Conservation (phyloP, 192 early-diverging fungal species). For the Oehlia diaphana region DNA sequence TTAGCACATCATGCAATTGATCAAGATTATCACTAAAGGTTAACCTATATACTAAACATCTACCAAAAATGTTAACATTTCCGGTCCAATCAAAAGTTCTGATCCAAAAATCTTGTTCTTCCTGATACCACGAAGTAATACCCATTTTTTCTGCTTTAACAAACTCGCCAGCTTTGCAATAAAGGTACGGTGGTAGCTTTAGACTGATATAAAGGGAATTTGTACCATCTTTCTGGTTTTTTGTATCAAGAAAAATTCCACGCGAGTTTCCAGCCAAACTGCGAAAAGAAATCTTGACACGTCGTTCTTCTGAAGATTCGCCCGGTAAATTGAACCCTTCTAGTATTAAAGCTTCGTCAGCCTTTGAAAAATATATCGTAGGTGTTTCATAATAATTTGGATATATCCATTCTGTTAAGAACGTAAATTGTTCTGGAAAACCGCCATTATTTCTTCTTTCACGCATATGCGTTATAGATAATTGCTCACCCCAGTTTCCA, state of each 20-base stretch:
- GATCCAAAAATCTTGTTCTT: not conserved
- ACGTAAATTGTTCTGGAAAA: not conserved
- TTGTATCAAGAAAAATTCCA: not conserved
- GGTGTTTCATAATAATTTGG: not conserved
- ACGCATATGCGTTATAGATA: not conserved
- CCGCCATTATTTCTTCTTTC: not conserved
- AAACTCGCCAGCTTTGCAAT: not conserved
- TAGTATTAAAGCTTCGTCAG: not conserved
- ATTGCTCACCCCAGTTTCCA: not conserved
- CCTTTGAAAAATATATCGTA: not conserved
- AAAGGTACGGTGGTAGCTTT: not conserved
- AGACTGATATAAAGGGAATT: not conserved
- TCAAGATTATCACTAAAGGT: not conserved
- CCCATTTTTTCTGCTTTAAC: too few relatives aligned
- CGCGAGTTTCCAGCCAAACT: not conserved
- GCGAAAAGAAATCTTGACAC: not conserved
- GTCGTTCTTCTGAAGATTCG: too few relatives aligned
- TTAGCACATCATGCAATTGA: not conserved
- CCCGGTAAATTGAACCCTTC: not conserved
- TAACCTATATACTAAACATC: slow-evolving; percentile 10
- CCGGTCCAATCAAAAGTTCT: slow-evolving; percentile 21
- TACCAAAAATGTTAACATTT: not conserved
- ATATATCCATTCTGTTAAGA: slow-evolving; percentile 4
- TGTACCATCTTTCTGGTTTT: not conserved
- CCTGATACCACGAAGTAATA: too few relatives aligned